Evolutionary conservation across 2,329 filamentous ascomycete genomes (phyloP), one percentile per base, ranked within the genome.

Genomic region (Calonectria pteridis): DNA sequence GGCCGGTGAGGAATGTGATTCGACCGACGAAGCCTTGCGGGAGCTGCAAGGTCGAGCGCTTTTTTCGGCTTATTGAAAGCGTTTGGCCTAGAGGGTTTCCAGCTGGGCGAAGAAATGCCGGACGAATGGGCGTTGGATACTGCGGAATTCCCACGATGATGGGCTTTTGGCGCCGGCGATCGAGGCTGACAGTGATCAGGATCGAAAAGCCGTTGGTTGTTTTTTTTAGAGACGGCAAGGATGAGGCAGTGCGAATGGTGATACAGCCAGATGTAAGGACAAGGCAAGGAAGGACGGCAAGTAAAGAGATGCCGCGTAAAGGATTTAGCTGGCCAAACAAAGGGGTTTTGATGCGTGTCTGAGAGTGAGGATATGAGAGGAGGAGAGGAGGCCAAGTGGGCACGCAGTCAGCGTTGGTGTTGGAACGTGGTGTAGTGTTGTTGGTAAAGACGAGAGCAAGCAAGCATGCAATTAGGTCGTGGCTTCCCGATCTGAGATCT

Each of bases 1-100:
- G 76, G 77, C 74, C 73, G 78, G 79, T 74, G 78, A 80, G 79
- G 73, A 78, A 79, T 80, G 75, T 80, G 79, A 80, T 80, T 80
- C 79, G 78, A 77, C 76, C 62, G 71, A 65, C 28, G 50, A 76
- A 31, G 71, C 62, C 75, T 70, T 72, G 71, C 43, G 62, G 59
- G 69, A 73, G 66, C 67, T 71, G 67, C 73, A 66, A 74, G 49
- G 73, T 63, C 63, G 46, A 55, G 59, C 43, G 69, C 53, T 53
- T 71, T 71, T 58, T 68, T 68, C 70, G 75, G 62, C 73, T 78
- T 65, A 69, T 77, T 62, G 67, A 67, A 73, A 35, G 71, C 71
- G 72, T 79, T 75, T 80, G 67, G 70, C 71, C 73, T 73, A 67
- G 67, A 73, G 68, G 76, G 67, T 67, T 43, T 62, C 62, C 46